These are phyloP conservation scores for Colletotrichum sublineola DNA, from an alignment of 2,329 filamentous ascomycete genomes.

Conservation along the genomic window DNA sequence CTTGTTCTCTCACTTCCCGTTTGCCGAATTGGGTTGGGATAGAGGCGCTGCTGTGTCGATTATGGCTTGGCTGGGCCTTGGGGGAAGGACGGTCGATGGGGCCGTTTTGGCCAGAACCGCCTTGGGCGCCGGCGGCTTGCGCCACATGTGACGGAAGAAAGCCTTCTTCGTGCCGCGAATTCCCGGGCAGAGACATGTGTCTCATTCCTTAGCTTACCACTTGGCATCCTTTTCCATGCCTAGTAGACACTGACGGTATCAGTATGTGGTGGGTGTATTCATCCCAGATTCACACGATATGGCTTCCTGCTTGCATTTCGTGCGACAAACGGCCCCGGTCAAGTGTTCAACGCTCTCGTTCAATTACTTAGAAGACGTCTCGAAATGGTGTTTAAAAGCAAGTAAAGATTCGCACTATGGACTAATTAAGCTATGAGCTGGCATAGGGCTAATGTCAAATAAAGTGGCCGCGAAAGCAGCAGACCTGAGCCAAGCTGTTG, in stretches of 20 bases:
- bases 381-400: neutral
- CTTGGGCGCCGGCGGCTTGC: neutral
- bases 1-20: neutral
- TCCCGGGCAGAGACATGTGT: slow-evolving; percentile 21
- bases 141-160: neutral
- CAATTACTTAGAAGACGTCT: neutral
- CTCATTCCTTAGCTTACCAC: slow-evolving; percentile 13
- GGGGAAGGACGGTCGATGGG: neutral
- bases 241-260: neutral
- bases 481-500: slow-evolving; percentile 1
- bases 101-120: slow-evolving; percentile 8
- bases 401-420: neutral
- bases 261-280: neutral
- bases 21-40: neutral
- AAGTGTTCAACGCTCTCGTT: neutral
- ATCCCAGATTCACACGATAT: neutral
- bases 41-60: neutral
- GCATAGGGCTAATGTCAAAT: slow-evolving; percentile 16
- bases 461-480: slow-evolving; percentile 1
- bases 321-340: neutral
- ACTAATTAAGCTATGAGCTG: slow-evolving; percentile 11
- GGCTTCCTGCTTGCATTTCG: neutral
- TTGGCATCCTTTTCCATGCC: neutral
- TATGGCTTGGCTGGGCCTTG: neutral
- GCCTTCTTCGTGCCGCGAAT: neutral